Percentiles rank a stretch among this genome's conserved stretches.
Evolutionary conservation across 495 filamentous ascomycete genomes (phyloP).

Genomic region (Tuber microsphaerosporum): DNA sequence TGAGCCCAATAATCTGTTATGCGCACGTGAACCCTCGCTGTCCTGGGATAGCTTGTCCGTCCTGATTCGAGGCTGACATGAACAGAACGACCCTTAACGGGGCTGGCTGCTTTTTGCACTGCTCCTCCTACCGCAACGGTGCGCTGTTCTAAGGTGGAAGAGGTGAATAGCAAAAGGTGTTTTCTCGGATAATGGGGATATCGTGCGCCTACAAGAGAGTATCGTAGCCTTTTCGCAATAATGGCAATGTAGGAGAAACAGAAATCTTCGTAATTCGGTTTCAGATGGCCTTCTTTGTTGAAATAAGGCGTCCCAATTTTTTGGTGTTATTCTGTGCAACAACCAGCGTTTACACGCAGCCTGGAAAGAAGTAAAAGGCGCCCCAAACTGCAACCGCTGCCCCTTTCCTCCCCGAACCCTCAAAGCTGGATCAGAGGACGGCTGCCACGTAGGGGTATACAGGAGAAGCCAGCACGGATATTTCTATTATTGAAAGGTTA

Average conservation of each 20-base stretch:
- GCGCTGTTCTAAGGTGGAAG: constrained; percentile 21
- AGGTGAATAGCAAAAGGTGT: background rate
- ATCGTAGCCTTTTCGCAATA: constrained; percentile 1
- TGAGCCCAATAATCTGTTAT: background rate
- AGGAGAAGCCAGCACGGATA: constrained; percentile 8
- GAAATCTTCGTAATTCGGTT: constrained; percentile 22
- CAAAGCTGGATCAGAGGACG: constrained; percentile 23
- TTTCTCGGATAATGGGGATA: background rate
- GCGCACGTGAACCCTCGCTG: constrained; percentile 24
- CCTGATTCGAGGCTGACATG: constrained; percentile 2
- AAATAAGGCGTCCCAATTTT: constrained; percentile 19
- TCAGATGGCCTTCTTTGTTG: constrained; percentile 34
- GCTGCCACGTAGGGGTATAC: constrained; percentile 36
- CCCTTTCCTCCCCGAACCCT: constrained; percentile 16
- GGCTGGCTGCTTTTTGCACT: background rate
- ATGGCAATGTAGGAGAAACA: constrained; percentile 20
- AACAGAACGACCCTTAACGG: background rate
- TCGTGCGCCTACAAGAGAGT: background rate
- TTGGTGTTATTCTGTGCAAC: constrained; percentile 27
- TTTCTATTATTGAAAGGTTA: constrained; percentile 12
- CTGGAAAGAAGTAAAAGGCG: constrained; percentile 11
- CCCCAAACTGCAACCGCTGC: constrained; percentile 27
- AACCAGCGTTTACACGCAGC: constrained; percentile 29
- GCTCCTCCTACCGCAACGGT: constrained; percentile 6
- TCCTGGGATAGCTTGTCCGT: constrained; percentile 4